Evolutionary conservation across 352 stramenopile genomes (phyloP).

Genomic region (Globisporangium spinosum): DNA sequence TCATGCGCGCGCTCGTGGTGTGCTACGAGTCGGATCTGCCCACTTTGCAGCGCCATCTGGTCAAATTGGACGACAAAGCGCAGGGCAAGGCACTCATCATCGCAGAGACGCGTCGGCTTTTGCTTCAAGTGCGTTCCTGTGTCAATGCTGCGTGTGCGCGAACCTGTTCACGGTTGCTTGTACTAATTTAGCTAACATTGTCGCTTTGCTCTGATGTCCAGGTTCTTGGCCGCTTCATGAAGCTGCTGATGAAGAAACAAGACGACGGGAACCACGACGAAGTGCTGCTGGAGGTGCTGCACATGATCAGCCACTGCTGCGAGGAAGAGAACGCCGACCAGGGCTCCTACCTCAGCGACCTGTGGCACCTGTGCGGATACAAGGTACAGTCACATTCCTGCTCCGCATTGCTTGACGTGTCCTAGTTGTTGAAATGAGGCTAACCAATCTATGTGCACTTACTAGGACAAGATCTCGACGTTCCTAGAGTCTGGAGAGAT

Average conservation of each 20-base stretch:
- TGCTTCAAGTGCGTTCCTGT: slow-evolving; percentile 34
- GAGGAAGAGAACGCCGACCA: slow-evolving; percentile 47
- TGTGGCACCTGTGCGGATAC: slow-evolving; percentile 62
- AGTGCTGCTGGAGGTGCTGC: slow-evolving; percentile 49
- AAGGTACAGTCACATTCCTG: slow-evolving; percentile 25
- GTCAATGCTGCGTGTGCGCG: neutral
- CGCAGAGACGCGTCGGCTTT: slow-evolving; percentile 36
- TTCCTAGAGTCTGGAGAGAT: slow-evolving; percentile 53
- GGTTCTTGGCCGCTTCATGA: slow-evolving; percentile 31
- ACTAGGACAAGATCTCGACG: slow-evolving; percentile 41
- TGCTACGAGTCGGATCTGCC: slow-evolving; percentile 64
- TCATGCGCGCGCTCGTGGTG: slow-evolving; percentile 46
- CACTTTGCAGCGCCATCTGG: slow-evolving; percentile 37
- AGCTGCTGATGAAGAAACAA: slow-evolving; percentile 33
- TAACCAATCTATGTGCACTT: neutral
- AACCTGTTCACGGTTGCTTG: neutral
- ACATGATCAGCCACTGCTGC: slow-evolving; percentile 56
- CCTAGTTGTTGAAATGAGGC: neutral
- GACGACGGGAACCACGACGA: slow-evolving; percentile 27
- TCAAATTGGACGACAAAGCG: slow-evolving; percentile 38
- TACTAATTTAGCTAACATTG: neutral
- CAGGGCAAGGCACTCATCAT: slow-evolving; percentile 34
- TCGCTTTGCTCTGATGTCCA: neutral
- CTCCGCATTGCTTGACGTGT: neutral
- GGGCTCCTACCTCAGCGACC: slow-evolving; percentile 68